A percentile compares a stretch with the other conserved stretches of the same genome.
phyloP scores from a whole-genome alignment of 495 filamentous ascomycete genomes.

The Cercophora sp. region DNA sequence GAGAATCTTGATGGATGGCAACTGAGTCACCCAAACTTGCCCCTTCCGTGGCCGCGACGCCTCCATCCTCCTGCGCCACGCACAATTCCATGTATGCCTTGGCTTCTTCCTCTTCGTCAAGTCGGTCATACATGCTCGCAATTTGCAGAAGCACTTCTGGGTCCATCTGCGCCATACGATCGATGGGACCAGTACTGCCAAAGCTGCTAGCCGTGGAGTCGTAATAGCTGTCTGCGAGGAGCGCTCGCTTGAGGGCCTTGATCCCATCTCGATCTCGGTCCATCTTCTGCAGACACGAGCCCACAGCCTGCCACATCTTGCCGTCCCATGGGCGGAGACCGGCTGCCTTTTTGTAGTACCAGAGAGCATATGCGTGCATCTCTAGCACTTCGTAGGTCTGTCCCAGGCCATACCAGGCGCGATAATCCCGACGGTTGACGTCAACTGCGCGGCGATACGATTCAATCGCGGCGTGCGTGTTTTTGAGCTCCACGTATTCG shows the following conservation, averaged over 20 bases:
- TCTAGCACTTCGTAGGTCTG: constrained; percentile 97
- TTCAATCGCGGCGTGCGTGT: constrained; percentile 97
- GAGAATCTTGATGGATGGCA: constrained; percentile 42
- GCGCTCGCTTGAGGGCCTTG: constrained; percentile 86
- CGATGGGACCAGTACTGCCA: constrained; percentile 33
- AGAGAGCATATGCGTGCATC: constrained; percentile 94
- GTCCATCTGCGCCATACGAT: constrained; percentile 61
- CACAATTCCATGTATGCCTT: constrained; percentile 93
- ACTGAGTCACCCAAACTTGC: constrained; percentile 46
- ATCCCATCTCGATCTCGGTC: constrained; percentile 78
- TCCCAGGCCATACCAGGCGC: constrained; percentile 96
- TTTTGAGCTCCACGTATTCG: constrained; percentile 98
- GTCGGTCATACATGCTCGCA: constrained; percentile 78
- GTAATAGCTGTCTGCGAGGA: constrained; percentile 79
- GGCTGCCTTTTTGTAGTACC: constrained; percentile 96
- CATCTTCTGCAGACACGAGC: constrained; percentile 84
- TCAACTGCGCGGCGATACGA: constrained; percentile 95
- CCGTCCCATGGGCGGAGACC: constrained; percentile 86
- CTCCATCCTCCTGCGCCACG: constrained; percentile 79
- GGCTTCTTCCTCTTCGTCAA: constrained; percentile 71
- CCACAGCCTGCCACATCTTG: constrained; percentile 98
- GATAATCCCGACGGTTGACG: constrained; percentile 93
- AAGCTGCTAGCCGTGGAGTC: constrained; percentile 51
- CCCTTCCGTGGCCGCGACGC: constrained; percentile 23
- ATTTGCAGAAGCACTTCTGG: constrained; percentile 89